Evolutionary conservation across 306 rosid genomes (phyloP).

Genomic region (Cucurbita ficifolia): DNA sequence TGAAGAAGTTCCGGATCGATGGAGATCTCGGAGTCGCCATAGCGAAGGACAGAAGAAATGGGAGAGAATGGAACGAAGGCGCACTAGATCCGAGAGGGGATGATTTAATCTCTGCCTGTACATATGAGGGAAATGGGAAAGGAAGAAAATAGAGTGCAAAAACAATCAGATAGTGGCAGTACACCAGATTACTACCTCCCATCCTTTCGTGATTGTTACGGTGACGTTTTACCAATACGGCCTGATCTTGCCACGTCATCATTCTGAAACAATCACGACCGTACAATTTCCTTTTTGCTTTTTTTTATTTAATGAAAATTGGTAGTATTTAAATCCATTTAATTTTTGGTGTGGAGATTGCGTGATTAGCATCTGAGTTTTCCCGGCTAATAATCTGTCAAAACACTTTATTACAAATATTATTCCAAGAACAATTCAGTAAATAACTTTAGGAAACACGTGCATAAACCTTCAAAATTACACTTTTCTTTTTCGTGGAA

Average conservation of each 20-base stretch:
- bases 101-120: not conserved
- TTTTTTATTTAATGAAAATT: not conserved
- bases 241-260: constrained; percentile 6
- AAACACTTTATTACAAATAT: not conserved
- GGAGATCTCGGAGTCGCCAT: constrained; percentile 29
- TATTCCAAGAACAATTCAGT: not conserved
- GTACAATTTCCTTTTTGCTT: not conserved
- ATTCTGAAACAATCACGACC: not conserved
- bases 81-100: not conserved
- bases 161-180: not conserved
- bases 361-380: not conserved
- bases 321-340: not conserved
- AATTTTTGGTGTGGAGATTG: not conserved
- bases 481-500: not conserved
- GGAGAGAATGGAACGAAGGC: not conserved
- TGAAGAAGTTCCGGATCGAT: constrained; percentile 8
- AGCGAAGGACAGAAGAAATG: not conserved
- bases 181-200: not conserved
- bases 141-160: not conserved
- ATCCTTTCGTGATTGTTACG: not conserved
- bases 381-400: not conserved
- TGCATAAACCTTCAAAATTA: not conserved
- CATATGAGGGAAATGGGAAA: not conserved
- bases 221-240: constrained; percentile 1
- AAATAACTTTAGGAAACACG: not conserved